Evolutionary conservation across 768 basidiomycete genomes (phyloP).

Genomic region (Cyclocybe cylindracea): DNA sequence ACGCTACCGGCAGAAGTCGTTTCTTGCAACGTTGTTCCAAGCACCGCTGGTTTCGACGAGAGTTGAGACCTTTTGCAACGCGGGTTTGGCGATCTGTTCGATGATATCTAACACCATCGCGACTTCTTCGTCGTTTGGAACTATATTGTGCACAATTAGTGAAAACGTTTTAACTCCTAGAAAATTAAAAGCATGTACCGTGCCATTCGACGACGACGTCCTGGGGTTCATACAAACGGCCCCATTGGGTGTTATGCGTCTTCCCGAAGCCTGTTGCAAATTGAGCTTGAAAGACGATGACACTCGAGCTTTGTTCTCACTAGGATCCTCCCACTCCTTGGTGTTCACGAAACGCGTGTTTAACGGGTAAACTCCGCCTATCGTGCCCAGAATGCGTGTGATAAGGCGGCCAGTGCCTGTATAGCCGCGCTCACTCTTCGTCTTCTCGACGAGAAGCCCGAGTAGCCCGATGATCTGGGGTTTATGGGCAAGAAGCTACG

Average conservation of each 20-base stretch:
- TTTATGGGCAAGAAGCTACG: slow-evolving; percentile 70
- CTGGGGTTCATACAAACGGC: slow-evolving; percentile 70
- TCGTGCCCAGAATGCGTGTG: slow-evolving; percentile 70
- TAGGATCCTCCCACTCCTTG: slow-evolving; percentile 74
- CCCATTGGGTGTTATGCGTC: slow-evolving; percentile 75
- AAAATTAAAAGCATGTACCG: slow-evolving; percentile 37
- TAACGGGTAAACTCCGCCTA: slow-evolving; percentile 74
- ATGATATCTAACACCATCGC: slow-evolving; percentile 79
- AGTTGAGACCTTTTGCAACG: slow-evolving; percentile 64
- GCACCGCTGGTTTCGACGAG: slow-evolving; percentile 54
- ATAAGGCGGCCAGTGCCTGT: slow-evolving; percentile 77
- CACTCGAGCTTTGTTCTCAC: slow-evolving; percentile 40
- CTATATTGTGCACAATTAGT: slow-evolving; percentile 27
- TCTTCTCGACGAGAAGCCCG: slow-evolving; percentile 68
- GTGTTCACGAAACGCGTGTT: slow-evolving; percentile 82
- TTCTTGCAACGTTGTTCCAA: slow-evolving; percentile 70
- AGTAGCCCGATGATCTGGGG: slow-evolving; percentile 64
- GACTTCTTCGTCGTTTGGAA: slow-evolving; percentile 71
- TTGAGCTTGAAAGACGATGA: slow-evolving; percentile 2
- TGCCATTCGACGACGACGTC: slow-evolving; percentile 92
- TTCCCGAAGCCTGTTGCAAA: slow-evolving; percentile 54
- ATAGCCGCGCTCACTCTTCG: slow-evolving; percentile 89
- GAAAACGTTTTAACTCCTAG: neutral
- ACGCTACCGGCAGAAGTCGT: slow-evolving; percentile 81
- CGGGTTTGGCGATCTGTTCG: slow-evolving; percentile 63